Evolutionary conservation across 805 yeast species (phyloP).

Genomic region (Ogataea allantospora): DNA sequence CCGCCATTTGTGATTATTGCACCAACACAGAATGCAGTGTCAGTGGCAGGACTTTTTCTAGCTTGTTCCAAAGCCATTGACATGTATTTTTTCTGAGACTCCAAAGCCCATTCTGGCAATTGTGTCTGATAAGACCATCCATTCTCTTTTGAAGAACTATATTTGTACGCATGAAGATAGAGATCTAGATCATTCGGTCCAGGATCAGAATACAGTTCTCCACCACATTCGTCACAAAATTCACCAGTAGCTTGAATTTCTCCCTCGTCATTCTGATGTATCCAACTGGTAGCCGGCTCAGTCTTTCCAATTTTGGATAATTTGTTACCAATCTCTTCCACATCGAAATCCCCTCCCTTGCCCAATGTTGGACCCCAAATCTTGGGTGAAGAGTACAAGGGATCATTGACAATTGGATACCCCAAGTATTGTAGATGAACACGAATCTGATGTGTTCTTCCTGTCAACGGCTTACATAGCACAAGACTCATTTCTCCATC

Average conservation of each 20-base stretch:
- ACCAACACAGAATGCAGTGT: conserved; percentile 92
- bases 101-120: conserved; percentile 80
- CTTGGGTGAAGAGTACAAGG: conserved; percentile 72
- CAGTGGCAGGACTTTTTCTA: conserved; percentile 72
- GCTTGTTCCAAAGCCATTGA: conserved; percentile 76
- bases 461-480: conserved; percentile 82
- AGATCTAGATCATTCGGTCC: conserved; percentile 82
- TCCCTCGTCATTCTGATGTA: conserved; percentile 54
- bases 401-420: conserved; percentile 88
- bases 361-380: conserved; percentile 86
- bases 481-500: conserved; percentile 70
- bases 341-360: conserved; percentile 48
- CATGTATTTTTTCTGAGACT: conserved; percentile 62
- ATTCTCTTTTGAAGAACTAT: conserved; percentile 49
- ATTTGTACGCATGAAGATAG: conserved; percentile 89
- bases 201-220: conserved; percentile 80
- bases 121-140: conserved; percentile 74
- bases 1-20: conserved; percentile 74
- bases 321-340: conserved; percentile 42
- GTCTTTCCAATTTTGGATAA: conserved; percentile 72
- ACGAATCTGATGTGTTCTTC: conserved; percentile 93
- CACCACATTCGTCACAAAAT: conserved; percentile 62
- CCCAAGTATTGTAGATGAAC: conserved; percentile 92
- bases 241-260: conserved; percentile 57
- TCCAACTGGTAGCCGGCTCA: conserved; percentile 65